A percentile compares a stretch with the other conserved stretches of the same genome.
Evolutionary conservation across 2,329 filamentous ascomycete genomes (phyloP).

Genomic region (Venturia nashicola): DNA sequence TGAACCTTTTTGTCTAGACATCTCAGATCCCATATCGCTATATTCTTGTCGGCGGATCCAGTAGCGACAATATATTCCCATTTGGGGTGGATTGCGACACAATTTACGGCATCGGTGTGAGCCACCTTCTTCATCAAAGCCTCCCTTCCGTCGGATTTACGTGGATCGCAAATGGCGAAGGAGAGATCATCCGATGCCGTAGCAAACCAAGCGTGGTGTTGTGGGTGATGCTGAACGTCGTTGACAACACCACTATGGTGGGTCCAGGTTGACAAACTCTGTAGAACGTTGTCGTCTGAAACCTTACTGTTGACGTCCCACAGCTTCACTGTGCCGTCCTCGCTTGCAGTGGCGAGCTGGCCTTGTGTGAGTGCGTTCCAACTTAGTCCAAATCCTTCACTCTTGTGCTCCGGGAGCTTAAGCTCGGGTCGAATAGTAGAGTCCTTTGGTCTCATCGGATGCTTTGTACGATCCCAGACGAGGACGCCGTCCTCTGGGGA

Average conservation of each 20-base stretch:
- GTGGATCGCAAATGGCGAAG: conserved; percentile 82
- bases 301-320: conserved; percentile 45
- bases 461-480: conserved; percentile 93
- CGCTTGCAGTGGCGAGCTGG: conserved; percentile 76
- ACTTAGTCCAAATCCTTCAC: conserved; percentile 82
- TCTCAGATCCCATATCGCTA: conserved; percentile 89
- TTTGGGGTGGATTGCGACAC: conserved; percentile 85
- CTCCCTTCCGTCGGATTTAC: conserved; percentile 51
- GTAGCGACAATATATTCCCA: conserved; percentile 87
- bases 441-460: conserved; percentile 59
- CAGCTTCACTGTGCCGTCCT: conserved; percentile 81
- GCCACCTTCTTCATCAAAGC: conserved; percentile 58
- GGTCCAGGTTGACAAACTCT: conserved; percentile 47
- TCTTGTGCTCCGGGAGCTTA: conserved; percentile 70
- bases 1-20: conserved; percentile 86
- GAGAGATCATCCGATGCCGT: conserved; percentile 93
- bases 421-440: conserved; percentile 70
- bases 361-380: conserved; percentile 84
- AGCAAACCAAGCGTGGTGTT: conserved; percentile 68
- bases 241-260: conserved; percentile 90
- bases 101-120: conserved; percentile 88
- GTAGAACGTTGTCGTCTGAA: neutral
- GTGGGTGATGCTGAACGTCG: conserved; percentile 89
- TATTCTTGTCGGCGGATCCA: conserved; percentile 87
- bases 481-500: conserved; percentile 78